Conservation (phyloP, 768 basidiomycete genomes). For the Kwoniella bestiolae region DNA sequence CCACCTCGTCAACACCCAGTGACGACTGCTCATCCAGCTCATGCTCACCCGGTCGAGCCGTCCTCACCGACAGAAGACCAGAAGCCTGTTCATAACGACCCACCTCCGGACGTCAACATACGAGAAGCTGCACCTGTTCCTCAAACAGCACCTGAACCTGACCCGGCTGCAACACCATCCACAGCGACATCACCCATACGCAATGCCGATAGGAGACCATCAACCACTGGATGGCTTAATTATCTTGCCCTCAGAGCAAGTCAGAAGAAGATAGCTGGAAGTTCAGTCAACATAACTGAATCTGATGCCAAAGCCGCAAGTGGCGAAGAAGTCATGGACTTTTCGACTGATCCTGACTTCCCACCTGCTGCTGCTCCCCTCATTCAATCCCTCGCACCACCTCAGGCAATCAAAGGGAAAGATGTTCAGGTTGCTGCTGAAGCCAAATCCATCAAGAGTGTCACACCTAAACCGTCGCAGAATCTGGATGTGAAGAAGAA, state of each 20-base stretch:
- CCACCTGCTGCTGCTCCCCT: conserved; percentile 23
- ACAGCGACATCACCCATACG: not conserved
- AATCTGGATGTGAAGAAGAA: conserved; percentile 32
- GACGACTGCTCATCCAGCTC: not conserved
- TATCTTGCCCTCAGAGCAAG: conserved; percentile 46
- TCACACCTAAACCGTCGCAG: conserved; percentile 23
- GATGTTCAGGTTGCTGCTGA: conserved; percentile 1
- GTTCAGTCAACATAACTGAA: conserved; percentile 15
- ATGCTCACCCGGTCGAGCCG: conserved; percentile 11
- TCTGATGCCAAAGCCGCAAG: conserved; percentile 5
- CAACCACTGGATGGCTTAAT: conserved; percentile 45
- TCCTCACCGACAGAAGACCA: conserved; percentile 24
- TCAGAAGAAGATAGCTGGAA: conserved; percentile 35
- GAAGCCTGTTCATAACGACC: conserved; percentile 14
- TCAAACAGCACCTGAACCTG: not conserved
- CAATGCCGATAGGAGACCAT: conserved; percentile 7
- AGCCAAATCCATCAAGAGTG: conserved; percentile 3
- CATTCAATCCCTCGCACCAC: not conserved
- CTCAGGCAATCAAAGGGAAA: not conserved
- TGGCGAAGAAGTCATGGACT: conserved; percentile 48
- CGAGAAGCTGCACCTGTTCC: not conserved
- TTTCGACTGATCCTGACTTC: conserved; percentile 51
- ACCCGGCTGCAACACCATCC: conserved; percentile 5
- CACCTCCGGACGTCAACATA: not conserved
- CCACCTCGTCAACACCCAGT: conserved; percentile 1